phyloP scores from a whole-genome alignment of 1,139 yeast genomes.

The Hyphopichia pseudoburtonii region DNA sequence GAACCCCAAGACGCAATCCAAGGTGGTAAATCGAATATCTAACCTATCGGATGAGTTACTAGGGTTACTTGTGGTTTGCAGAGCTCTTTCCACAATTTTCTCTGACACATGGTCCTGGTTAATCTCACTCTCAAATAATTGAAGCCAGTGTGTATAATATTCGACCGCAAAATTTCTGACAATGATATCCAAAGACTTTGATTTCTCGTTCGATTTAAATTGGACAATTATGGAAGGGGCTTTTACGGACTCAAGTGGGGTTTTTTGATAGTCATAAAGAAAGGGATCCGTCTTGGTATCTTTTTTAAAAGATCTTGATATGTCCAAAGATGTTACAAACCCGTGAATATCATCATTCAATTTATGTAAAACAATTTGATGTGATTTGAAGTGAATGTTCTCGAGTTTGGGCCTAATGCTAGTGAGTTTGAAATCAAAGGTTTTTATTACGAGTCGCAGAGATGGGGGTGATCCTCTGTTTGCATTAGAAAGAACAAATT shows the following conservation, averaged over 20 bases:
- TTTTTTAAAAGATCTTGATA: slow-evolving; percentile 17
- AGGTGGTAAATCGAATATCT: slow-evolving; percentile 46
- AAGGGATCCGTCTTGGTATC: slow-evolving; percentile 14
- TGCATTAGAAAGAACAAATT: slow-evolving; percentile 7
- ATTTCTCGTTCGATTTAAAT: slow-evolving; percentile 19
- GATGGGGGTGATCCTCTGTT: slow-evolving; percentile 13
- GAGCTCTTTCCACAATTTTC: slow-evolving; percentile 11
- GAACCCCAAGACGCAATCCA: slow-evolving; percentile 56
- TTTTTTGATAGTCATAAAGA: slow-evolving; percentile 27
- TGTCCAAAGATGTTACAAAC: slow-evolving; percentile 20
- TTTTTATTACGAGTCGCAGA: slow-evolving; percentile 24
- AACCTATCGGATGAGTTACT: slow-evolving; percentile 9
- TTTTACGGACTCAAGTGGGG: slow-evolving; percentile 6
- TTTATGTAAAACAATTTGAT: slow-evolving; percentile 28
- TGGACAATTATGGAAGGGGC: slow-evolving; percentile 26
- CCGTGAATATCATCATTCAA: slow-evolving; percentile 34
- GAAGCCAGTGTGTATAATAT: slow-evolving; percentile 59
- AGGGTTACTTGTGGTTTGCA: background rate
- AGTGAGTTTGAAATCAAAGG: slow-evolving; percentile 23
- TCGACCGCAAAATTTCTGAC: slow-evolving; percentile 47
- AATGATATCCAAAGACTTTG: slow-evolving; percentile 30
- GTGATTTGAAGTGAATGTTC: slow-evolving; percentile 25
- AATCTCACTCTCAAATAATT: slow-evolving; percentile 18
- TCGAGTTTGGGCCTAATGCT: slow-evolving; percentile 47
- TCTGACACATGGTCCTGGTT: slow-evolving; percentile 12